A percentile compares a stretch with the other conserved stretches of the same genome.
Evolutionary conservation across 2,329 filamentous ascomycete genomes (phyloP).

Genomic region (Westerdykella sp.): DNA sequence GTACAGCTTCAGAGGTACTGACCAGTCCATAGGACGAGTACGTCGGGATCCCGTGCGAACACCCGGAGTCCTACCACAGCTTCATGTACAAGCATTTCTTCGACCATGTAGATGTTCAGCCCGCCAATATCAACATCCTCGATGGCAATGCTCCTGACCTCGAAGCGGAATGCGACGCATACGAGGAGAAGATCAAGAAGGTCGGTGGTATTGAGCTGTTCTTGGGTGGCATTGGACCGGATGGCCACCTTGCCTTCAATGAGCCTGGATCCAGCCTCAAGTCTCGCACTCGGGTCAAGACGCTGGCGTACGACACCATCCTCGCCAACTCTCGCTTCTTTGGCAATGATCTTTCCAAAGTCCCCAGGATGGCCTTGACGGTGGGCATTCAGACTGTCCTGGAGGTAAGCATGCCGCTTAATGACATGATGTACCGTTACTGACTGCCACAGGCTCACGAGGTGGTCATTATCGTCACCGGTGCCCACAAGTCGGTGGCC

Average conservation of each 20-base stretch:
- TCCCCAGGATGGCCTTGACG: constrained; percentile 76
- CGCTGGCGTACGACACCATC: constrained; percentile 79
- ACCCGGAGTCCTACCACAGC: constrained; percentile 80
- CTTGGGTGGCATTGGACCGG: constrained; percentile 75
- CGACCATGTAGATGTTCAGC: constrained; percentile 74
- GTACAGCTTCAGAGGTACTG: constrained; percentile 10
- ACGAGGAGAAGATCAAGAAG: constrained; percentile 69
- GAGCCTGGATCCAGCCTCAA: constrained; percentile 75
- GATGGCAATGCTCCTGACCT: constrained; percentile 73
- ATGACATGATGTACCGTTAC: background rate
- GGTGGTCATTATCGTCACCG: constrained; percentile 76
- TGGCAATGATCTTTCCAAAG: constrained; percentile 63
- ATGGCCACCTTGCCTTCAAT: constrained; percentile 88
- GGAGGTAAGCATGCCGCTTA: constrained; percentile 44
- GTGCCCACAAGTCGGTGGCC: constrained; percentile 73
- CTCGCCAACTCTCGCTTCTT: constrained; percentile 83
- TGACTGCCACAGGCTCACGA: constrained; percentile 53
- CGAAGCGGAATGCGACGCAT: constrained; percentile 68
- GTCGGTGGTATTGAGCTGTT: constrained; percentile 80
- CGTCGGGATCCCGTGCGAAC: constrained; percentile 73
- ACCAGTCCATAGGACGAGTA: constrained; percentile 64
- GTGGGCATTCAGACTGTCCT: constrained; percentile 80
- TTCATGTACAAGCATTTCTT: constrained; percentile 94
- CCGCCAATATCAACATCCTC: constrained; percentile 76
- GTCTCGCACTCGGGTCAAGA: constrained; percentile 78